These are phyloP conservation scores for Candida golubevii DNA, from an alignment of 805 yeast species.

Conservation along the genomic window DNA sequence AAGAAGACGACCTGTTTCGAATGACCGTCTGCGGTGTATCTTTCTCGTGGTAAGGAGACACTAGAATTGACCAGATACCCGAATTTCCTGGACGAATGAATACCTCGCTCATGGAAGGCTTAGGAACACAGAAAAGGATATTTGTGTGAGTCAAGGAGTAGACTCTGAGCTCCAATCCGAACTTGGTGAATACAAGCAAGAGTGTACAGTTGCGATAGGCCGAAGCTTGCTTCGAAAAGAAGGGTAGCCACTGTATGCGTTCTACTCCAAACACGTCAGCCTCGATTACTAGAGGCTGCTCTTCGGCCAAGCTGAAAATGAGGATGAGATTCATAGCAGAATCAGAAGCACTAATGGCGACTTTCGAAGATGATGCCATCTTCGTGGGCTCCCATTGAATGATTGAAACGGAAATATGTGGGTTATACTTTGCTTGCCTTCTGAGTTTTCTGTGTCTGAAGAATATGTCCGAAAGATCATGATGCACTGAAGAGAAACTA, in stretches of 20 bases:
- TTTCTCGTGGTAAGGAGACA: slow-evolving; percentile 19
- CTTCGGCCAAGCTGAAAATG: slow-evolving; percentile 21
- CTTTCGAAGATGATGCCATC: slow-evolving; percentile 19
- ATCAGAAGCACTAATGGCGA: slow-evolving; percentile 24
- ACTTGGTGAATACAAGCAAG: slow-evolving; percentile 27
- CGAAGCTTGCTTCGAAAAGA: slow-evolving; percentile 15
- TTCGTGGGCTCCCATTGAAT: slow-evolving; percentile 5
- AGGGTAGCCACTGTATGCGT: slow-evolving; percentile 33
- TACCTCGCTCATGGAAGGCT: slow-evolving; percentile 24
- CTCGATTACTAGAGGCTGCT: slow-evolving; percentile 29
- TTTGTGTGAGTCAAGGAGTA: slow-evolving; percentile 37
- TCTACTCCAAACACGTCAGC: slow-evolving; percentile 29
- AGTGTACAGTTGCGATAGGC: slow-evolving; percentile 33
- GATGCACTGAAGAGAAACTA: slow-evolving; percentile 1
- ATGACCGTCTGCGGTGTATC: slow-evolving; percentile 6
- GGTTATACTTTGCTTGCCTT: neutral
- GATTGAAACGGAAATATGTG: neutral
- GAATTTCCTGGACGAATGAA: slow-evolving; percentile 17
- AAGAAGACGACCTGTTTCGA: slow-evolving; percentile 5
- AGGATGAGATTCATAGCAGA: slow-evolving; percentile 18
- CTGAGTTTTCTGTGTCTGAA: neutral
- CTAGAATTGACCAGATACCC: slow-evolving; percentile 32
- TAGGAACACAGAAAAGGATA: slow-evolving; percentile 27
- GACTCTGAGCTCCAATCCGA: slow-evolving; percentile 25
- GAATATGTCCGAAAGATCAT: slow-evolving; percentile 6